Conservation (phyloP, 179 eudicot genomes). For the Beta lomatogona region DNA sequence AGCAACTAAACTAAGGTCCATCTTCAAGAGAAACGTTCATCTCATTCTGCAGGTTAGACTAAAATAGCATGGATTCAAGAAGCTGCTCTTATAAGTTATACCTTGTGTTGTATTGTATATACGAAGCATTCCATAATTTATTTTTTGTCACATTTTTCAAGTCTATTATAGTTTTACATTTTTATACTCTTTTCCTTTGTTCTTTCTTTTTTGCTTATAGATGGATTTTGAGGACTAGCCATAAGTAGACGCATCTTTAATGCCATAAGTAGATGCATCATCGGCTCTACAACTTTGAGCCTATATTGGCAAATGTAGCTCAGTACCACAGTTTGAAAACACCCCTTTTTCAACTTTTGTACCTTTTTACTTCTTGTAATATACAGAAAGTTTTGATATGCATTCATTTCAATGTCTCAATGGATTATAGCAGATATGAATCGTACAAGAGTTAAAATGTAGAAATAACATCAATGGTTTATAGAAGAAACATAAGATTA, state of each 20-base stretch:
- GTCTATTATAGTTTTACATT: not conserved
- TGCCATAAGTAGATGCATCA: not conserved
- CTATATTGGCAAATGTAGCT: slow-evolving; percentile 1
- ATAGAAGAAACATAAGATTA: no score
- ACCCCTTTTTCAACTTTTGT: not conserved
- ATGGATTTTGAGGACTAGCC: no score
- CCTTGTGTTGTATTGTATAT: slow-evolving; percentile 24
- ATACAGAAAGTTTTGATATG: not conserved
- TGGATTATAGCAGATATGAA: no score
- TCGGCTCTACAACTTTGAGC: not conserved
- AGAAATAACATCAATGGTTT: no score
- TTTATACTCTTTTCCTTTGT: not conserved
- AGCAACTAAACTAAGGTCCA: slow-evolving; percentile 63
- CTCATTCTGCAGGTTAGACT: slow-evolving; percentile 78
- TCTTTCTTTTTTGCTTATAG: not conserved
- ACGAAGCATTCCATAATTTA: not conserved
- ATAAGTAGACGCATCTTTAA: not conserved
- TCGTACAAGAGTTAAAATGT: no score
- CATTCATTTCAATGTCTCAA: not conserved
- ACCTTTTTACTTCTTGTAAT: not conserved
- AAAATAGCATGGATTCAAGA: slow-evolving; percentile 19
- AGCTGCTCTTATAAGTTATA: not conserved
- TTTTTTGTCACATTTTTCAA: slow-evolving; percentile 5
- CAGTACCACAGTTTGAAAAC: not conserved
- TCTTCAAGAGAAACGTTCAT: slow-evolving; percentile 86